These are phyloP conservation scores for Brassica carinata DNA, from an alignment of 345 rosid genomes.

Conservation along the genomic window DNA sequence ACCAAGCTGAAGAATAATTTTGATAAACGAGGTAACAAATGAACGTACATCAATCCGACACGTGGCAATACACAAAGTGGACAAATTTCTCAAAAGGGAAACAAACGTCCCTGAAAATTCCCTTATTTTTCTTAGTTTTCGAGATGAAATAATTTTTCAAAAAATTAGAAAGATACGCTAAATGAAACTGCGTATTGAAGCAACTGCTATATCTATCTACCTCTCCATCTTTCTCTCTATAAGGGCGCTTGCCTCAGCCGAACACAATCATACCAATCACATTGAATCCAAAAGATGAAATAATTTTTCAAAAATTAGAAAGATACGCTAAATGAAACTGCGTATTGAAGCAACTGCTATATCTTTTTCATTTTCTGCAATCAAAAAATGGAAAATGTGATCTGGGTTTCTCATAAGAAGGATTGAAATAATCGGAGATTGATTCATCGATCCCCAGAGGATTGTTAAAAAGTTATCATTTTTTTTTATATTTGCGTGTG, in stretches of 20 bases:
- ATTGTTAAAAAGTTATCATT: neutral
- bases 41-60: neutral
- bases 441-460: neutral
- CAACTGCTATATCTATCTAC: constrained; percentile 24
- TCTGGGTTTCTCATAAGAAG: constrained; percentile 25
- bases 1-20: constrained; percentile 7
- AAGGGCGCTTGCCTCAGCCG: constrained; percentile 33
- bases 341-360: constrained; percentile 36
- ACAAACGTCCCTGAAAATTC: constrained; percentile 23
- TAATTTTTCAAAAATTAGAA: neutral
- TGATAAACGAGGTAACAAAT: neutral
- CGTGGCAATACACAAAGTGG: constrained; percentile 17
- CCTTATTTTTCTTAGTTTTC: constrained; percentile 8
- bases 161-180: constrained; percentile 30
- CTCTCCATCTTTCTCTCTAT: constrained; percentile 12
- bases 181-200: constrained; percentile 40
- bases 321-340: constrained; percentile 39
- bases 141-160: neutral
- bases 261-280: constrained; percentile 26
- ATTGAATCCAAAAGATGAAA: constrained; percentile 9
- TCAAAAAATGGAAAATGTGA: constrained; percentile 29
- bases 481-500: neutral
- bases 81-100: constrained; percentile 13
- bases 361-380: neutral
- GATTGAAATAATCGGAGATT: constrained; percentile 23